These are phyloP conservation scores for Claviceps sorghi DNA, from an alignment of 2,329 filamentous ascomycete species.

Conservation along the genomic window DNA sequence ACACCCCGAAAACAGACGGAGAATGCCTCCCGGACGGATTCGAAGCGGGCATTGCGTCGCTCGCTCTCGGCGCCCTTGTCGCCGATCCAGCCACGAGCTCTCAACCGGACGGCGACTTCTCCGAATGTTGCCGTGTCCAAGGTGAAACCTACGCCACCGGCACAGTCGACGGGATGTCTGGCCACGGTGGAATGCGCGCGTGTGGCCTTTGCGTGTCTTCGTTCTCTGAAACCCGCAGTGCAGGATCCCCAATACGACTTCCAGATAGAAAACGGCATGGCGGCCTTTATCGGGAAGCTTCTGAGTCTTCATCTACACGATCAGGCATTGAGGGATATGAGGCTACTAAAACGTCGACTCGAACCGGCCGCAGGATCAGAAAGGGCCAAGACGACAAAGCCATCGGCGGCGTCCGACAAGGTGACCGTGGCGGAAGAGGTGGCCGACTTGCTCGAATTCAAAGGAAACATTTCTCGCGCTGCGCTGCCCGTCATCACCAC, in stretches of 20 bases:
- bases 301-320: slow-evolving; percentile 49
- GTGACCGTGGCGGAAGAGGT: slow-evolving; percentile 23
- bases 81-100: slow-evolving; percentile 44
- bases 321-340: slow-evolving; percentile 55
- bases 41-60: slow-evolving; percentile 32
- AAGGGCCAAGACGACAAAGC: slow-evolving; percentile 18
- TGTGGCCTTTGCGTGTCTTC: slow-evolving; percentile 49
- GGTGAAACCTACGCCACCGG: slow-evolving; percentile 13
- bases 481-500: slow-evolving; percentile 43
- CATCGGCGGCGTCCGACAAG: slow-evolving; percentile 14
- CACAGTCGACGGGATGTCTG: slow-evolving; percentile 31
- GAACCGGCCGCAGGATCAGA: slow-evolving; percentile 23
- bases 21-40: slow-evolving; percentile 19
- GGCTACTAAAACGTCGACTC: slow-evolving; percentile 48
- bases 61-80: slow-evolving; percentile 45
- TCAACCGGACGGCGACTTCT: slow-evolving; percentile 46
- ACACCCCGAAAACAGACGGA: slow-evolving; percentile 21
- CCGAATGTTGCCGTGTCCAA: slow-evolving; percentile 25
- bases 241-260: slow-evolving; percentile 42
- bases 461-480: slow-evolving; percentile 25
- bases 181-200: slow-evolving; percentile 55
- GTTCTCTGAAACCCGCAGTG: slow-evolving; percentile 39
- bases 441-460: slow-evolving; percentile 48
- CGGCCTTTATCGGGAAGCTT: slow-evolving; percentile 52
- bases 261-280: slow-evolving; percentile 61